Evolutionary conservation across 1,139 yeast species (phyloP).

Genomic region (Lodderomyces parapsilosis): DNA sequence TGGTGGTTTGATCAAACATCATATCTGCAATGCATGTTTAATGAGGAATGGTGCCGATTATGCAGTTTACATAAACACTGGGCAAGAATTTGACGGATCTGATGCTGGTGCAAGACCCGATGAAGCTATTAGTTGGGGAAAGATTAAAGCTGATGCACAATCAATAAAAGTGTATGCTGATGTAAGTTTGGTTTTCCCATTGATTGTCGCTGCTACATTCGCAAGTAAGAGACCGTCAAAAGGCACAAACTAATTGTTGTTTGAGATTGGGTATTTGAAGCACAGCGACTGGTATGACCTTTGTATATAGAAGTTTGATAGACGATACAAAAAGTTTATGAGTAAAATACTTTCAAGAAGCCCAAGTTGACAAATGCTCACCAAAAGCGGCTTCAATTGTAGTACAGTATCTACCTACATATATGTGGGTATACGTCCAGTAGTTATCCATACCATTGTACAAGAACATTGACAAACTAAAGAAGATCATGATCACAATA

Average conservation of each 20-base stretch:
- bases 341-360: neutral
- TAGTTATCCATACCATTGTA: neutral
- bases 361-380: too few species aligned
- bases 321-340: neutral
- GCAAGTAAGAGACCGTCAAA: conserved; percentile 51
- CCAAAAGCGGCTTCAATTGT: too few species aligned
- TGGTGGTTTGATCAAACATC: conserved; percentile 96
- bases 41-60: conserved; percentile 99
- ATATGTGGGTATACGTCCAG: neutral
- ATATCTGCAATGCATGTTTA: conserved; percentile 93
- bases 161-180: conserved; percentile 93
- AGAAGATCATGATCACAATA: neutral
- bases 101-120: conserved; percentile 99
- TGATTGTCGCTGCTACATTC: conserved; percentile 96
- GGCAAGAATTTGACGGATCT: conserved; percentile 97
- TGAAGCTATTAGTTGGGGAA: conserved; percentile 99
- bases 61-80: conserved; percentile 96
- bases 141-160: conserved; percentile 90
- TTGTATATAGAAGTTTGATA: neutral
- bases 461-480: neutral
- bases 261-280: too few species aligned
- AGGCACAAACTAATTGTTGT: too few species aligned
- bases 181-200: conserved; percentile 93
- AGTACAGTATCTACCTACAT: neutral
- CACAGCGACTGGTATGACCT: neutral